Evolutionary conservation across 352 stramenopile genomes (phyloP).

Genomic region (Globisporangium solare): DNA sequence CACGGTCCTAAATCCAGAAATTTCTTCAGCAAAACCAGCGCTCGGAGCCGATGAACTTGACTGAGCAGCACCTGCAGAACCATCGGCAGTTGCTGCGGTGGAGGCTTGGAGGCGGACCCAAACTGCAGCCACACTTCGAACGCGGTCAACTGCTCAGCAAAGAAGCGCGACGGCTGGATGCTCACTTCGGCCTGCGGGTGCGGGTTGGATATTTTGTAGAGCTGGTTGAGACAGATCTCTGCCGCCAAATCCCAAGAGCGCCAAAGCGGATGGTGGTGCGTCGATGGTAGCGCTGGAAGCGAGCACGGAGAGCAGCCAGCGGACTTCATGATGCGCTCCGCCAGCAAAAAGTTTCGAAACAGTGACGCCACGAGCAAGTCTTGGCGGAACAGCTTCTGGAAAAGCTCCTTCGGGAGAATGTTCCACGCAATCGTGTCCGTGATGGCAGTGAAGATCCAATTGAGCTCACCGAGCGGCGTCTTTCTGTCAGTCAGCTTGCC

Average conservation of each 20-base stretch:
- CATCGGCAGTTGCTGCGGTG: constrained; percentile 97
- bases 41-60: constrained; percentile 95
- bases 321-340: constrained; percentile 95
- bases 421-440: constrained; percentile 99
- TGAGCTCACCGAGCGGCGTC: constrained; percentile 95
- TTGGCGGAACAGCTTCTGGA: constrained; percentile 99
- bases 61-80: constrained; percentile 97
- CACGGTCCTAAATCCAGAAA: constrained; percentile 95
- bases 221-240: constrained; percentile 95
- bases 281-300: constrained; percentile 93
- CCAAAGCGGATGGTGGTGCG: constrained; percentile 97
- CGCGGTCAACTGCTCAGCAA: constrained; percentile 97
- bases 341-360: constrained; percentile 98
- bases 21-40: constrained; percentile 92
- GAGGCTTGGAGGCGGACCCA: constrained; percentile 80
- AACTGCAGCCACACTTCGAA: constrained; percentile 99
- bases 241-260: constrained; percentile 97
- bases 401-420: constrained; percentile 93
- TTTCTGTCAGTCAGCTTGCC: constrained; percentile 93
- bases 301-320: constrained; percentile 84
- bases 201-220: constrained; percentile 85
- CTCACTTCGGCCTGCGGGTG: constrained; percentile 60
- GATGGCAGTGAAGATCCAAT: constrained; percentile 99
- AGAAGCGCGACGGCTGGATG: constrained; percentile 93
- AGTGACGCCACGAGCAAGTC: constrained; percentile 98